Evolutionary conservation across 768 basidiomycete species (phyloP).

Genomic region (Suillus sp.): DNA sequence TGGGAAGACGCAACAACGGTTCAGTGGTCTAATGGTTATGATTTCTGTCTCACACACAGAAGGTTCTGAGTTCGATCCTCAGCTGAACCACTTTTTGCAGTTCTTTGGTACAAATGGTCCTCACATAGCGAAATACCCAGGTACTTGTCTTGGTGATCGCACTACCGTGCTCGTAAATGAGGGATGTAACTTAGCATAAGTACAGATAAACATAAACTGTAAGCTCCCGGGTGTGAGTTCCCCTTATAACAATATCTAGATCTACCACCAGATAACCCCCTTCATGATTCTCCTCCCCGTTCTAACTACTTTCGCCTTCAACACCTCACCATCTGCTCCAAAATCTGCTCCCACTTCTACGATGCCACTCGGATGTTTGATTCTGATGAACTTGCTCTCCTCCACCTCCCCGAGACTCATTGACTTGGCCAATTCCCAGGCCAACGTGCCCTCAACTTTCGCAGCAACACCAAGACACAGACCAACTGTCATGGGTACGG

Average conservation of each 20-base stretch:
- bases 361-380: constrained; percentile 66
- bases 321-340: constrained; percentile 45
- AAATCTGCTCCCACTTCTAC: constrained; percentile 69
- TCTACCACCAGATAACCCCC: constrained; percentile 68
- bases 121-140: not conserved
- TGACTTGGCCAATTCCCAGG: constrained; percentile 44
- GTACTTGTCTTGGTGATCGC: too few relatives aligned
- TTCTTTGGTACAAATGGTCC: not conserved
- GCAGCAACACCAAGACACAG: constrained; percentile 69
- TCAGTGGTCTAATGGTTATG: constrained; percentile 52
- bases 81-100: constrained; percentile 39
- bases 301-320: constrained; percentile 62
- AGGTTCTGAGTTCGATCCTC: constrained; percentile 52
- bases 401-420: constrained; percentile 26
- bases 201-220: not conserved
- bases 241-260: not conserved
- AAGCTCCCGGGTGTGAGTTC: not conserved
- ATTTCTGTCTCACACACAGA: constrained; percentile 52
- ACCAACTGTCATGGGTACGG: constrained; percentile 74
- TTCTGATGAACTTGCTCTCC: constrained; percentile 41
- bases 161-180: too few relatives aligned
- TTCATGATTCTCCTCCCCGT: constrained; percentile 75
- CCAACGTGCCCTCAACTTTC: constrained; percentile 53
- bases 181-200: not conserved
- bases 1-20: constrained; percentile 18